A percentile compares a stretch with the other conserved stretches of the same genome.
Conservation (phyloP, 78 protist species). For the Dictyostelium brefeldianum region DNA sequence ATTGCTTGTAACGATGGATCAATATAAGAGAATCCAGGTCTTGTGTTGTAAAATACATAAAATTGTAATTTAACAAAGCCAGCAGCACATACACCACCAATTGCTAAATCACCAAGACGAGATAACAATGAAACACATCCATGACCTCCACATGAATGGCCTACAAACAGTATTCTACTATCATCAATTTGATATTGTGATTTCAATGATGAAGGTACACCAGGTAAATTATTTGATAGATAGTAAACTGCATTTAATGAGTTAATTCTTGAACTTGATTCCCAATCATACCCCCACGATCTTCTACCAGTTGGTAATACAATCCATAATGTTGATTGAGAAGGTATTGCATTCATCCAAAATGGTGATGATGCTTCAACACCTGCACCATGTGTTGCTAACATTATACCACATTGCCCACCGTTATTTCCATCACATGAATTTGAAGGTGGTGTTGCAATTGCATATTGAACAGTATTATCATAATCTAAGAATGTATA, state of each 20-base stretch:
- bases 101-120: conserved; percentile 47
- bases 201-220: conserved; percentile 24
- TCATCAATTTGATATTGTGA: not conserved
- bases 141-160: conserved; percentile 52
- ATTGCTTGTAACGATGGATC: conserved; percentile 44
- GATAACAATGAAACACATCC: conserved; percentile 38
- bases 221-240: conserved; percentile 18
- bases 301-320: conserved; percentile 49
- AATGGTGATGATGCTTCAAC: conserved; percentile 30
- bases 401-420: conserved; percentile 14
- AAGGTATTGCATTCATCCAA: conserved; percentile 55
- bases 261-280: conserved; percentile 5
- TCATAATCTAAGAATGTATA: conserved; percentile 74
- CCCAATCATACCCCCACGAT: conserved; percentile 50
- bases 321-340: conserved; percentile 18
- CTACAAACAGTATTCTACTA: conserved; percentile 13
- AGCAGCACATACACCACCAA: conserved; percentile 64
- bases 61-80: conserved; percentile 54
- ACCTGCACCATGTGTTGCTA: conserved; percentile 79
- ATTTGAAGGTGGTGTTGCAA: conserved; percentile 53
- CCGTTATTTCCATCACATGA: not conserved
- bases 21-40: conserved; percentile 45
- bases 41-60: conserved; percentile 28
- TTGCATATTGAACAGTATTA: conserved; percentile 62
- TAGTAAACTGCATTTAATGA: not conserved